These are phyloP conservation scores for Pythium insidiosum DNA, from an alignment of 352 stramenopile genomes.

Conservation along the genomic window DNA sequence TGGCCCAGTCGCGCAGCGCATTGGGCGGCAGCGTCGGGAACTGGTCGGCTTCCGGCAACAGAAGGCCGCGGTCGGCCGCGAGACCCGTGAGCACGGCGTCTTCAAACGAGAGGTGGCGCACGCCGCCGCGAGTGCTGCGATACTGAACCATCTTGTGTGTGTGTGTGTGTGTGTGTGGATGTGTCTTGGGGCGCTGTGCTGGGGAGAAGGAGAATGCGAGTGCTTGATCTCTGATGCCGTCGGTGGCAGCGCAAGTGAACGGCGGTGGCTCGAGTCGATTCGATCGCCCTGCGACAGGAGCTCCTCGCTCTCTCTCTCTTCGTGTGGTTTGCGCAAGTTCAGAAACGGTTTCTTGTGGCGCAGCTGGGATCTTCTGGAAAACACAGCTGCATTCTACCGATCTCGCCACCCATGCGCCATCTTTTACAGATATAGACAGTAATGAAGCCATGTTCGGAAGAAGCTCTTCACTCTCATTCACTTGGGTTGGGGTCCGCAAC, in stretches of 20 bases:
- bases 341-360: no score
- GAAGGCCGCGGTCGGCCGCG: conserved; percentile 72
- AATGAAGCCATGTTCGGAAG: not conserved
- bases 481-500: no score
- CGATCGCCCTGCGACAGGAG: no score
- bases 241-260: no score
- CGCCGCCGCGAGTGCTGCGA: conserved; percentile 74
- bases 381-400: no score
- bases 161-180: not conserved
- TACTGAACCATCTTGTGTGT: conserved; percentile 68
- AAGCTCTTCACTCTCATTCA: not conserved
- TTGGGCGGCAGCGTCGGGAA: conserved; percentile 71
- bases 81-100: conserved; percentile 82
- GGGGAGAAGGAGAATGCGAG: not conserved
- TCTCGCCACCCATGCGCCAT: not conserved
- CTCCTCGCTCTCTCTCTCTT: no score
- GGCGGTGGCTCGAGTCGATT: no score
- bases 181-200: not conserved
- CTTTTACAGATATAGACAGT: conserved; percentile 11
- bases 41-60: conserved; percentile 69
- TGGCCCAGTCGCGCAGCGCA: conserved; percentile 72
- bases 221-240: no score
- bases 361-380: not conserved
- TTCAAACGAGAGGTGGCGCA: conserved; percentile 79
- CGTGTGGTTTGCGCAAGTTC: conserved; percentile 16